Base-by-base conservation (phyloP, 768 basidiomycete species). In the Amanita muscaria region DNA sequence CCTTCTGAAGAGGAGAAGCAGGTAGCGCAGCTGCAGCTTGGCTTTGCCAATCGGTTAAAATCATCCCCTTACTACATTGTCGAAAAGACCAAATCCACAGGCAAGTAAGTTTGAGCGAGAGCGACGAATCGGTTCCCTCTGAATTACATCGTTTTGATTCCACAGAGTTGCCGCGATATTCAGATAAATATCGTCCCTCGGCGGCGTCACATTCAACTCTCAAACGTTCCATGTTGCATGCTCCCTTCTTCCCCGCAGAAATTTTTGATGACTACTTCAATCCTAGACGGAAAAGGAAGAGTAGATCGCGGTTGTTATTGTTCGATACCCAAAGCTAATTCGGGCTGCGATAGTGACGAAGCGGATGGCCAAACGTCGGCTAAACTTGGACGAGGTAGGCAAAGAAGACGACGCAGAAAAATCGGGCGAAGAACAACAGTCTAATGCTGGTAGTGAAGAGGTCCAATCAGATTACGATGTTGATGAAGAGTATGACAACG, bases 401-500 rank as follows among this genome's bases (percentile, higher is more conserved):
- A 81, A 85, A 24, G 77, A 66, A 5, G 82, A 82, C 11, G 80
- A 80, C 1, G 42, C 86, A 77, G 81, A 82, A 52, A 83, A 86
- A 53, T 83, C 82, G 1, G 74, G 72, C 18, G 79, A 81, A 5
- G 85, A 88, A 46, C 67, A 68, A 3, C 36, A 39, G 14, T 86
- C 83, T 23, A 78, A 84, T 12, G 71, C 61, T 19, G 83, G 77
- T 16, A 85, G 83, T 9, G 79, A 83, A 53, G 74, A 61, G 23
- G 73, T 62, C 5, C 77, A 79, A 31, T 79, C 77, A 19, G 87
- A 90, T 59, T 89, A 89, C 56, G 88, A 89, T 51, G 84, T 86
- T 16, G 84, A 89, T 24, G 89, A 93, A 59, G 88, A 89, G 54
- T 88, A 90, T 56, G 88, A 90, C 61, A 89, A 91, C 52, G 88